Base-by-base conservation (phyloP, 1,139 yeast species). In the Geotrichum restrictum region DNA sequence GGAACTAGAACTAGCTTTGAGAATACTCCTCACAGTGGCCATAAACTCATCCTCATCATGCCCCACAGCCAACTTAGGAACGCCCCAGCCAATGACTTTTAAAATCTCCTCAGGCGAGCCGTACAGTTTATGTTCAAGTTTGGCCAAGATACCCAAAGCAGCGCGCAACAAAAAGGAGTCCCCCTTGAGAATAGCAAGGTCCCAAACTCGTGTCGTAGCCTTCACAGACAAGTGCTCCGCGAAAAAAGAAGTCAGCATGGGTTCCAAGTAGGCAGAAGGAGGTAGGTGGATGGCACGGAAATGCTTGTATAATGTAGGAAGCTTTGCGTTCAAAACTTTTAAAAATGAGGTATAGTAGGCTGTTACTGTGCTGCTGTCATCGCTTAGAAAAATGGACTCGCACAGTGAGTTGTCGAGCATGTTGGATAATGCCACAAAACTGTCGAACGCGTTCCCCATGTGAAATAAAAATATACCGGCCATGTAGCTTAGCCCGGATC, bases 111-210 rank as follows among this genome's bases (percentile, higher is more conserved):
- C 62, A 37, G 42, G 16, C 18, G 32, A 2, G 33, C 72, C 62
- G 62, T 74, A 81, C 22, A 83, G 70, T 60, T 77, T 78, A 60
- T 75, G 79, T 46, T 77, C 78, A 29, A 78, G 66, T 45, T 73
- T 70, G 29, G 72, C 70, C 49, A 83, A 63, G 13, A 80, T 64
- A 0, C 80, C 83, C 10, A 82, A 63, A 1, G 76, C 72, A 16
- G 74, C 74, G 27, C 81, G 72, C 53, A 76, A 67, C 48, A 80
- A 62, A 57, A 78, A 75, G 1, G 74, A 67, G 57, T 79, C 83
- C 1, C 82, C 81, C 62, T 83, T 87, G 62, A 82, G 82, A 13
- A 82, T 64, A 62, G 74, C 75, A 5, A 82, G 71, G 62, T 83
- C 89, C 57, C 85, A 62, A 6, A 83, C 62, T 10, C 80, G 67